Evolutionary conservation across 305 asterid species (phyloP).

Genomic region (Fraxinus platypoda): DNA sequence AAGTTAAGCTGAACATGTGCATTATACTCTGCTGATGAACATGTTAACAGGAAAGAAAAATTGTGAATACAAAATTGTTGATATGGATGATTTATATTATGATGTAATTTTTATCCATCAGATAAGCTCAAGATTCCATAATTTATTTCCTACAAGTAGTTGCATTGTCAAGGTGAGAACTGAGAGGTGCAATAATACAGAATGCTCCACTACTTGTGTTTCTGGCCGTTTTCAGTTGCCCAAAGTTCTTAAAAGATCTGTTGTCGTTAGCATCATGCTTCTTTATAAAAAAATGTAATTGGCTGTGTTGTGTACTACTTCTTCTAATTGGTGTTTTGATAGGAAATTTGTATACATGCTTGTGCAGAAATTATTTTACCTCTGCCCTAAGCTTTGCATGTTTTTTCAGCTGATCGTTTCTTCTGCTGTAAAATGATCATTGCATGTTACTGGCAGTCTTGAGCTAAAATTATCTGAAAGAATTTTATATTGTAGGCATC

Average conservation of each 20-base stretch:
- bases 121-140: neutral
- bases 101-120: neutral
- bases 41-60: neutral
- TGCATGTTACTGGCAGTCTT: neutral
- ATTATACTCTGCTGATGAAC: slow-evolving; percentile 1
- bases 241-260: neutral
- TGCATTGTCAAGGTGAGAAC: slow-evolving; percentile 5
- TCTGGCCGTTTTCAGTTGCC: neutral
- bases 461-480: neutral
- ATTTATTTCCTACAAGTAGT: neutral
- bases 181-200: neutral
- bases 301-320: neutral
- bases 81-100: neutral
- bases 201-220: neutral
- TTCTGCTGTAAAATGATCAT: neutral
- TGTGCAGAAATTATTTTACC: neutral
- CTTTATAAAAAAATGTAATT: neutral
- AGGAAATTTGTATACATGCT: neutral
- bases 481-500: slow-evolving; percentile 59
- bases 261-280: too few relatives aligned
- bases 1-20: slow-evolving; percentile 6
- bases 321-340: neutral
- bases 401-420: neutral
- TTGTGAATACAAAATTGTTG: neutral
- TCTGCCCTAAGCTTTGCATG: neutral